Base-by-base conservation (phyloP, 73 alveolate species). In the Blepharisma stoltei region DNA sequence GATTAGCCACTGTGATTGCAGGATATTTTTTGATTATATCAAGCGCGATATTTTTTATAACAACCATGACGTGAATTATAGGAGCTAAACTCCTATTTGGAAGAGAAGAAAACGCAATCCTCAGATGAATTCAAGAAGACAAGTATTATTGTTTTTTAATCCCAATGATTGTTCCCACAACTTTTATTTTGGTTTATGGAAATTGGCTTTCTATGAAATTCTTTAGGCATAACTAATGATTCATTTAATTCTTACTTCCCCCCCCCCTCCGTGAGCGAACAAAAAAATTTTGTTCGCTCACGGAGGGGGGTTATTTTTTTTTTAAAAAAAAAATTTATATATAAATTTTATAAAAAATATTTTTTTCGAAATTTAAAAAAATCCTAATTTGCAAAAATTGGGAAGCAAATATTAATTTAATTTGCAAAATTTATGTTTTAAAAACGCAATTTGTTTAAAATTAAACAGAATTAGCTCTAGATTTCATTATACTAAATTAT, bases 151-250 rank as follows among this genome's bases (percentile, higher is more conserved):
- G 94, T 69, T 84, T 79, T 38, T 38, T 87, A 43, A 53, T 87
- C 23, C 91, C 91, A 6, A 54, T 81, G 18, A 50, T 81, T 47
- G 3, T 87, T 8, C 78, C 81, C 8, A 69, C 54, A 0, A 81
- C 89, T 23, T 48, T 75, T 52, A 6, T 78, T 21, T 37, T 67
- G 37, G 55, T 81, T 37, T 87, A 83, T 76, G 49, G 71, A 65
- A 87, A 87, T 53, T 87, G 94, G 94, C 70, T 84, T 38, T 77
- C 92, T 6, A 84, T 87, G 92, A 87, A 87, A 54, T 87, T 77
- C 81, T 87, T 87, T 70, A 83, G 90, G 70, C 89, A 87, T 46
- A 71, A 77, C 46, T 87, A 87, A 87, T 44, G 44, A 32, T 1
- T 46, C 6, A 20, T 8, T 6, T 1, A 27, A 43, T 70, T 0